phyloP scores from a whole-genome alignment of 2,329 filamentous ascomycete genomes.

The Curvularia lunata region DNA sequence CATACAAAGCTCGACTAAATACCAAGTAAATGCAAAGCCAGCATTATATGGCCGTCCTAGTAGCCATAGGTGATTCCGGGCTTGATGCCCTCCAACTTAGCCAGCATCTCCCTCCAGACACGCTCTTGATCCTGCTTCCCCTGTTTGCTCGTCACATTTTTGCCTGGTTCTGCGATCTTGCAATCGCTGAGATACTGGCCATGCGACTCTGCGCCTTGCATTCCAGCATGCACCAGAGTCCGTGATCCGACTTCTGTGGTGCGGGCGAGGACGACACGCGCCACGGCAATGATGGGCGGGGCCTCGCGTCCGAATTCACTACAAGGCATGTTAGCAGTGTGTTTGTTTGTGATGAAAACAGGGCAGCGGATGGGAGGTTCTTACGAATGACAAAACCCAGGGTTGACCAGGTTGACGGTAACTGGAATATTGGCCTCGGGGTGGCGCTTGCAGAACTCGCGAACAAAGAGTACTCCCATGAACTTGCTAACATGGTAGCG shows the following conservation, averaged over 20 bases:
- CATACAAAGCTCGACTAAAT: neutral
- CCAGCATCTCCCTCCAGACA: constrained; percentile 51
- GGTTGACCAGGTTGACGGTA: constrained; percentile 43
- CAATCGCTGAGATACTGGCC: constrained; percentile 52
- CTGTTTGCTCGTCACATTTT: constrained; percentile 46
- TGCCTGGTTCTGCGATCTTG: constrained; percentile 34
- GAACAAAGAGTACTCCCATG: constrained; percentile 35
- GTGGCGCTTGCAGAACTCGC: constrained; percentile 30
- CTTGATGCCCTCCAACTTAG: constrained; percentile 49
- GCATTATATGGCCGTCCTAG: neutral
- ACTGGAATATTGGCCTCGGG: constrained; percentile 32
- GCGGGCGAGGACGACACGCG: constrained; percentile 39
- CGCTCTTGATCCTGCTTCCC: constrained; percentile 45
- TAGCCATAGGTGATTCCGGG: constrained; percentile 31
- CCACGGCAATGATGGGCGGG: constrained; percentile 13
- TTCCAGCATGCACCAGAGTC: constrained; percentile 51
- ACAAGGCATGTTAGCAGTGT: neutral
- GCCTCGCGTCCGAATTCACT: constrained; percentile 35
- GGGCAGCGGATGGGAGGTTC: constrained; percentile 1
- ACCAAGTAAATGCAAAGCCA: too few species aligned
- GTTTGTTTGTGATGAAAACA: neutral
- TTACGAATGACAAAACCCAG: constrained; percentile 45
- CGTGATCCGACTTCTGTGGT: constrained; percentile 51
- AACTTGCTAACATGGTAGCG: constrained; percentile 44
- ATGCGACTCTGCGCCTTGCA: constrained; percentile 46